Conservation (phyloP, 495 filamentous ascomycete genomes). For the Thozetella sp. region DNA sequence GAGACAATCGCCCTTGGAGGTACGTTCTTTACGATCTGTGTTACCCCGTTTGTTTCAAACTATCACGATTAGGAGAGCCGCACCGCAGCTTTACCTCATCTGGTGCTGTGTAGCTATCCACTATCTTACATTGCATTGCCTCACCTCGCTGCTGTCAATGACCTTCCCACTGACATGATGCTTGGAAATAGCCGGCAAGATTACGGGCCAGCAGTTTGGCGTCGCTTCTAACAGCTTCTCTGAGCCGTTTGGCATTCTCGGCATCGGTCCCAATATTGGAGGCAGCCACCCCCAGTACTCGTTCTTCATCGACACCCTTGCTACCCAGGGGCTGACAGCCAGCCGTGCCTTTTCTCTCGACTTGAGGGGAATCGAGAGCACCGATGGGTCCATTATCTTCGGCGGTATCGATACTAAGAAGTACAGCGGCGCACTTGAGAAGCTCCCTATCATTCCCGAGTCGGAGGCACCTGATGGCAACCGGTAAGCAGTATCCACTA, state of each 20-base stretch:
- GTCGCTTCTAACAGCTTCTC: conserved; percentile 29
- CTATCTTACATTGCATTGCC: too few species aligned
- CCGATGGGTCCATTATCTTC: conserved; percentile 70
- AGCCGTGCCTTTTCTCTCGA: conserved; percentile 74
- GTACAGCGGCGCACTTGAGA: conserved; percentile 59
- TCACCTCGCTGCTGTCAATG: too few species aligned
- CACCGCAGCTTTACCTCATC: not conserved
- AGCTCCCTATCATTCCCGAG: conserved; percentile 32
- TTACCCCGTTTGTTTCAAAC: too few species aligned
- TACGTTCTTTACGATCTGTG: too few species aligned
- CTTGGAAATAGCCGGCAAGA: conserved; percentile 17
- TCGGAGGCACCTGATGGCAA: conserved; percentile 15
- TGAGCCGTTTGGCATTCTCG: conserved; percentile 65
- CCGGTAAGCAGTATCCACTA: not conserved
- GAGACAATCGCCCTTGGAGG: conserved; percentile 26
- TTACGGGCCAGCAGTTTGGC: conserved; percentile 42
- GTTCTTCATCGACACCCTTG: conserved; percentile 66
- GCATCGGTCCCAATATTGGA: conserved; percentile 60
- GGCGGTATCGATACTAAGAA: conserved; percentile 76
- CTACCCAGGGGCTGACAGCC: conserved; percentile 60
- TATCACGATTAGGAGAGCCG: too few species aligned
- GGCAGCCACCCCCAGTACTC: conserved; percentile 55
- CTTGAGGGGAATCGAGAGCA: conserved; percentile 34
- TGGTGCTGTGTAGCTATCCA: too few species aligned
- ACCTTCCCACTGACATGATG: too few species aligned